phyloP scores from a whole-genome alignment of 2,329 filamentous ascomycete species.

The Stromatinia cepivora region DNA sequence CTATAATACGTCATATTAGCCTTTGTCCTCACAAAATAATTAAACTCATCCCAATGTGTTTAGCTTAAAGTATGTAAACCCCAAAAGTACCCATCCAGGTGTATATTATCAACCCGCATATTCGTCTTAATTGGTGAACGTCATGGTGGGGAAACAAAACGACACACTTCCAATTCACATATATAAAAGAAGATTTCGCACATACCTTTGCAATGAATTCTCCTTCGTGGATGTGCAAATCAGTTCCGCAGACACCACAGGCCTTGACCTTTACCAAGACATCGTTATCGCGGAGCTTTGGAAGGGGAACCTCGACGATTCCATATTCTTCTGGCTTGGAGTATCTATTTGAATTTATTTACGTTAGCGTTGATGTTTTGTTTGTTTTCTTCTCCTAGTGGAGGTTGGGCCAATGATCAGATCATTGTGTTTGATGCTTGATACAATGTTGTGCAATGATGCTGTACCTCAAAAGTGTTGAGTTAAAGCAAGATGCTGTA shows the following conservation, averaged over 20 bases:
- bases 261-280: constrained; percentile 64
- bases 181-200: constrained; percentile 28
- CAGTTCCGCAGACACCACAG: constrained; percentile 56
- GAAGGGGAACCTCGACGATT: constrained; percentile 62
- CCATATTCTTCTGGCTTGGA: constrained; percentile 62
- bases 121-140: constrained; percentile 16
- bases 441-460: background rate
- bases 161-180: constrained; percentile 8
- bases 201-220: constrained; percentile 60
- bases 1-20: constrained; percentile 41
- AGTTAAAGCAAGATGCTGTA: constrained; percentile 32
- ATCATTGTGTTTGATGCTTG: background rate
- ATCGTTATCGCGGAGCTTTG: constrained; percentile 41
- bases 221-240: constrained; percentile 63
- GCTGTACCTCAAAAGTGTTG: background rate
- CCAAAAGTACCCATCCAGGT: constrained; percentile 35
- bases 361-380: background rate
- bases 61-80: constrained; percentile 17
- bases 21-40: constrained; percentile 27
- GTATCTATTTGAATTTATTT: constrained; percentile 46
- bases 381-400: background rate
- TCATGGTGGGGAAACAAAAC: constrained; percentile 25
- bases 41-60: constrained; percentile 8
- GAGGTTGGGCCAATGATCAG: background rate
- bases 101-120: constrained; percentile 3